Percentiles rank a stretch among this genome's conserved stretches.
Evolutionary conservation across 2,329 filamentous ascomycete species (phyloP).

Genomic region (Penicillium olsonii): DNA sequence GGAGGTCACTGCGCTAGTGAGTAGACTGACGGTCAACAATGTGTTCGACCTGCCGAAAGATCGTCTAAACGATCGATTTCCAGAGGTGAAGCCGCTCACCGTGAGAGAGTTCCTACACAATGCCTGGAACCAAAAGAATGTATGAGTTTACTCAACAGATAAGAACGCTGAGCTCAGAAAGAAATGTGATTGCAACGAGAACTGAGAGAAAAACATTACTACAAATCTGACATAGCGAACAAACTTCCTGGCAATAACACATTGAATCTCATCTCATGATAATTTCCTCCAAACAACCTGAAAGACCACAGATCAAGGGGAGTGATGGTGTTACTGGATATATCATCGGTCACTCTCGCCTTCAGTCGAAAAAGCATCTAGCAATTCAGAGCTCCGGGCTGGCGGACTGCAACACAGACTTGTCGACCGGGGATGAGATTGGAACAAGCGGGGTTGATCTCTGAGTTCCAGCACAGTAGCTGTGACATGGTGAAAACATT

Average conservation of each 20-base stretch:
- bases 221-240: not conserved
- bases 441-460: slow-evolving; percentile 24
- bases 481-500: slow-evolving; percentile 23
- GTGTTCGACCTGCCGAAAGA: slow-evolving; percentile 30
- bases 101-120: slow-evolving; percentile 27
- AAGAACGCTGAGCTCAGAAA: not conserved
- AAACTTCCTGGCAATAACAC: not conserved
- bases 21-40: slow-evolving; percentile 29
- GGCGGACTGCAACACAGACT: slow-evolving; percentile 18
- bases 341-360: too few relatives aligned
- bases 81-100: slow-evolving; percentile 24
- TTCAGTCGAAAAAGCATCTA: not conserved
- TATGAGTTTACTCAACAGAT: not conserved
- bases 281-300: not conserved
- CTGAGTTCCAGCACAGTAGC: slow-evolving; percentile 26
- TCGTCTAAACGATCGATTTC: slow-evolving; percentile 25
- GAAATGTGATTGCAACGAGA: not conserved
- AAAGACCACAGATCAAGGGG: too few relatives aligned
- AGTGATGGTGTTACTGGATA: too few relatives aligned
- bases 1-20: slow-evolving; percentile 30
- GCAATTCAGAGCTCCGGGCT: slow-evolving; percentile 9
- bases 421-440: slow-evolving; percentile 25
- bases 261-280: not conserved
- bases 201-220: not conserved
- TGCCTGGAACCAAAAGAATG: slow-evolving; percentile 14